phyloP scores from a whole-genome alignment of 192 early-diverging fungal genomes.

The Dissophora ornata region DNA sequence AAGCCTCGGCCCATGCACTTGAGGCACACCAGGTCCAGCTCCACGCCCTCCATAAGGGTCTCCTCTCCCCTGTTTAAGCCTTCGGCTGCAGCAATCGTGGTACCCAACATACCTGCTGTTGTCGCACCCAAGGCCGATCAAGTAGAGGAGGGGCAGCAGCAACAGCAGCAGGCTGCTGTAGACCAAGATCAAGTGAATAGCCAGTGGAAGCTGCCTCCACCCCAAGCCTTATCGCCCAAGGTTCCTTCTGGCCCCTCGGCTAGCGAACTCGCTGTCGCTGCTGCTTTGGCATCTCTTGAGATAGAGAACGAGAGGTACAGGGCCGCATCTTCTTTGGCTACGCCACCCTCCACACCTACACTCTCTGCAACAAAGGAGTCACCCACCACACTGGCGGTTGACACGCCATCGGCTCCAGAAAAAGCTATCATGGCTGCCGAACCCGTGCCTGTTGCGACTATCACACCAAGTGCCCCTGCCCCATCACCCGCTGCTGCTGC shows the following conservation, averaged over 20 bases:
- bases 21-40: constrained; percentile 11
- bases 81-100: background rate
- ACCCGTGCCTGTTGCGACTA: no score
- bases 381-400: no score
- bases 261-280: background rate
- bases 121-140: background rate
- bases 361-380: background rate
- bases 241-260: background rate
- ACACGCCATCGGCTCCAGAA: no score
- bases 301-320: background rate
- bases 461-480: background rate
- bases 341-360: background rate
- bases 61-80: background rate
- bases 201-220: background rate
- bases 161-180: constrained; percentile 7
- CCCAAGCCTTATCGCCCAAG: background rate
- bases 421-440: background rate
- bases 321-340: background rate
- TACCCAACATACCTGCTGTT: constrained; percentile 24
- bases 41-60: constrained; percentile 3
- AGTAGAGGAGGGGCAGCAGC: background rate
- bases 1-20: constrained; percentile 21
- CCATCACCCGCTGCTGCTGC: background rate
- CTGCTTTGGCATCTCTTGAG: background rate
- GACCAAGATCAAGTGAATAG: background rate